Percentiles rank a stretch among this genome's conserved stretches.
phyloP scores from a whole-genome alignment of 192 early-diverging fungal genomes.

The Pecoramyces ruminantium region DNA sequence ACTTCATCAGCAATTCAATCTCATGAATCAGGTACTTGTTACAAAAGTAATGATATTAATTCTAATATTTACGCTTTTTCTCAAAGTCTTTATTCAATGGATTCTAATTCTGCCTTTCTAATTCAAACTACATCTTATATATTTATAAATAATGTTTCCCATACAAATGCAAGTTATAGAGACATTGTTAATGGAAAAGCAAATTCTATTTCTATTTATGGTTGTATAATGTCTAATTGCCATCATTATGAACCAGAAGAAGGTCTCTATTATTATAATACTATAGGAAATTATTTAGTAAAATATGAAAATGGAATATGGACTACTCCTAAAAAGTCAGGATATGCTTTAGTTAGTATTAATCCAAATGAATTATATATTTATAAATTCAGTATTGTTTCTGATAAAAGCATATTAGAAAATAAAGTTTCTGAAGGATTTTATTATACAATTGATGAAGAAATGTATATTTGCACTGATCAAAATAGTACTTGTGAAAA shows the following conservation, averaged over 20 bases:
- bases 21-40: background rate
- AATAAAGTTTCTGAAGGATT: background rate
- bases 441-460: background rate
- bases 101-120: background rate
- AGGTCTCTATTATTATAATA: background rate
- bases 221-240: background rate
- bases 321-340: background rate
- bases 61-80: background rate
- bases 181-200: background rate
- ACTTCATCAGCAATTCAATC: background rate
- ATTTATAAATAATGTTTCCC: background rate
- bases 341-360: background rate
- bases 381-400: background rate
- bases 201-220: background rate
- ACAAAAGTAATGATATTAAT: background rate
- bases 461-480: background rate
- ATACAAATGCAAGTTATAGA: background rate
- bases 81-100: background rate
- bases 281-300: background rate
- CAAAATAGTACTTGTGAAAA: background rate
- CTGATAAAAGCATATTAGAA: background rate
- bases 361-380: background rate
- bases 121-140: background rate
- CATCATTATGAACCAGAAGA: background rate
- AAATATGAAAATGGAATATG: background rate